These are phyloP conservation scores for Solanum ossicruentum DNA, from an alignment of 257 asterid genomes.

Conservation along the genomic window DNA sequence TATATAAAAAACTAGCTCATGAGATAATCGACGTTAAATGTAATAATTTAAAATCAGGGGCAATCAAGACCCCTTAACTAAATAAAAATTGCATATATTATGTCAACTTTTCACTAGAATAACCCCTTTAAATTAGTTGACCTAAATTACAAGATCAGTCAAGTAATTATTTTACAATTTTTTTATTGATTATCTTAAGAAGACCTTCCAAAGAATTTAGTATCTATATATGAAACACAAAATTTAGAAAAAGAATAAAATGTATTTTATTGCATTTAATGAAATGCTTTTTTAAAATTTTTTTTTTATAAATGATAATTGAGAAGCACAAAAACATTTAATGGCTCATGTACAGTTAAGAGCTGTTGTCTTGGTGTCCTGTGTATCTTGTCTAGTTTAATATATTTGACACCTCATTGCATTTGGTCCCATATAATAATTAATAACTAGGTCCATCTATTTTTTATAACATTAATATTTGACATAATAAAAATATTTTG, in stretches of 20 bases:
- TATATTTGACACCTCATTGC: background rate
- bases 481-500: background rate
- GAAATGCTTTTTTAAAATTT: background rate
- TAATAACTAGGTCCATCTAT: background rate
- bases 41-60: background rate
- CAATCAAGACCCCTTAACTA: too few relatives aligned
- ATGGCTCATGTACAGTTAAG: conserved; percentile 14
- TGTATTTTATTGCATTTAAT: background rate
- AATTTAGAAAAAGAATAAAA: background rate
- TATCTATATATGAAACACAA: background rate
- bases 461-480: background rate
- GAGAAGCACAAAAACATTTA: background rate
- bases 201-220: too few relatives aligned
- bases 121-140: too few relatives aligned
- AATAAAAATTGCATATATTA: too few relatives aligned
- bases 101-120: too few relatives aligned
- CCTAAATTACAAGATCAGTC: too few relatives aligned
- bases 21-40: background rate
- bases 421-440: background rate
- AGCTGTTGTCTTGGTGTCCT: conserved; percentile 5
- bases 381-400: background rate
- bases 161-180: too few relatives aligned
- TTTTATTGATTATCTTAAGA: too few relatives aligned
- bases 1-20: background rate
- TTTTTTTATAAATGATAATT: background rate